These are phyloP conservation scores for Apiospora aurea DNA, from an alignment of 2,329 filamentous ascomycete species.

Conservation along the genomic window DNA sequence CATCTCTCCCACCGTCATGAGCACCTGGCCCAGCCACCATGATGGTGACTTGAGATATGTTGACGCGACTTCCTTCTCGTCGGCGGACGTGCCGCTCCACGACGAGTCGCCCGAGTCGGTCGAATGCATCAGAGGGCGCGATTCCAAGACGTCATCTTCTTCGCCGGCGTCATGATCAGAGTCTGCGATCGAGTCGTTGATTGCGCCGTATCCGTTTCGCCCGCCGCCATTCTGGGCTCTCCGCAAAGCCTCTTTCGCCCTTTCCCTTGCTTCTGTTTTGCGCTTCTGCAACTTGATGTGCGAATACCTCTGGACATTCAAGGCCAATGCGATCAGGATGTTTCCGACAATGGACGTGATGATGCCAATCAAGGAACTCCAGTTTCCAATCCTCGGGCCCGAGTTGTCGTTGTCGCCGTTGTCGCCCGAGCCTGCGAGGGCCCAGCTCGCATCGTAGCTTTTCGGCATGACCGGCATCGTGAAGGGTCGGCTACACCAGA, in stretches of 20 bases:
- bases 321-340: conserved; percentile 89
- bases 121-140: conserved; percentile 60
- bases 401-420: conserved; percentile 37
- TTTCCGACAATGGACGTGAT: conserved; percentile 92
- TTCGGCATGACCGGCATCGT: conserved; percentile 28
- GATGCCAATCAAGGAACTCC: conserved; percentile 96
- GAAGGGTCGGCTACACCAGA: neutral
- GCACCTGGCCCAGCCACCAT: conserved; percentile 93
- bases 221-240: conserved; percentile 45
- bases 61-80: conserved; percentile 55
- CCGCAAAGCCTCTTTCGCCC: conserved; percentile 61
- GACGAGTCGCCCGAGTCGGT: conserved; percentile 53
- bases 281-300: conserved; percentile 84
- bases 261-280: conserved; percentile 63
- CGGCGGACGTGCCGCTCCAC: conserved; percentile 46
- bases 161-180: conserved; percentile 41
- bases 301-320: conserved; percentile 96
- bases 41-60: conserved; percentile 90
- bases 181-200: conserved; percentile 36
- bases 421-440: conserved; percentile 27
- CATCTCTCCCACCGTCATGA: conserved; percentile 92
- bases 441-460: conserved; percentile 31
- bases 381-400: conserved; percentile 66
- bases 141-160: conserved; percentile 47
- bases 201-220: conserved; percentile 40